These are phyloP conservation scores for Trichoderma breve DNA, from an alignment of 2,329 filamentous ascomycete genomes.

Conservation along the genomic window DNA sequence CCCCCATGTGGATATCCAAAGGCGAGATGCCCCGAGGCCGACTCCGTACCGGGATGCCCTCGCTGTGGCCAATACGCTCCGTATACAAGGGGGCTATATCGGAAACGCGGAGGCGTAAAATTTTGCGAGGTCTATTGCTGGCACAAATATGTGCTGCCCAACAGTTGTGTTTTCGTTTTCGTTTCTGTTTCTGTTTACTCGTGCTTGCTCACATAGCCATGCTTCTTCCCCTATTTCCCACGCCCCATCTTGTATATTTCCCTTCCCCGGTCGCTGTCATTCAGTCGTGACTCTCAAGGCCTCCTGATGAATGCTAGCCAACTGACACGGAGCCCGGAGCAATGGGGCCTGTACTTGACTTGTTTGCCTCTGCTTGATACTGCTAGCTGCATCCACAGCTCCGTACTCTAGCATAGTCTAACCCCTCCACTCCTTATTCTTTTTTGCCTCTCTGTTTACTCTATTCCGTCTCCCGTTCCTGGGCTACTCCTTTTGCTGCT, in stretches of 20 bases:
- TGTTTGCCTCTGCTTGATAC: not conserved
- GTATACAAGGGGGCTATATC: not conserved
- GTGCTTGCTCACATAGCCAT: not conserved
- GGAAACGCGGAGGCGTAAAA: conserved; percentile 10
- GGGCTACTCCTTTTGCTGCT: not conserved
- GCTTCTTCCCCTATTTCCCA: not conserved
- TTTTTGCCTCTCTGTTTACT: not conserved
- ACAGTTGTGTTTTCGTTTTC: not conserved
- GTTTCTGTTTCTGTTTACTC: not conserved
- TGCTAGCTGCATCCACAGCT: not conserved
- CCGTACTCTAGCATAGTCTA: not conserved
- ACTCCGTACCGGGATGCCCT: not conserved
- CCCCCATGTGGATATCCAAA: not conserved
- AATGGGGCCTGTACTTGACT: not conserved
- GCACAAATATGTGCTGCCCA: not conserved
- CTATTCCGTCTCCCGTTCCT: not conserved
- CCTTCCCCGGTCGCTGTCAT: not conserved
- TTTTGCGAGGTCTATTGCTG: not conserved
- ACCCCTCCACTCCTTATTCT: not conserved
- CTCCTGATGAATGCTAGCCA: not conserved
- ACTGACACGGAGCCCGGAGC: not conserved
- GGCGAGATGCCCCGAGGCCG: conserved; percentile 11
- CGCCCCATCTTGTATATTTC: not conserved
- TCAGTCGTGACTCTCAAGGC: not conserved
- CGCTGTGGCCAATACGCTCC: not conserved